Conservation (phyloP, 1,284 basidiomycete species). For the Sanghuangporus weigelae region DNA sequence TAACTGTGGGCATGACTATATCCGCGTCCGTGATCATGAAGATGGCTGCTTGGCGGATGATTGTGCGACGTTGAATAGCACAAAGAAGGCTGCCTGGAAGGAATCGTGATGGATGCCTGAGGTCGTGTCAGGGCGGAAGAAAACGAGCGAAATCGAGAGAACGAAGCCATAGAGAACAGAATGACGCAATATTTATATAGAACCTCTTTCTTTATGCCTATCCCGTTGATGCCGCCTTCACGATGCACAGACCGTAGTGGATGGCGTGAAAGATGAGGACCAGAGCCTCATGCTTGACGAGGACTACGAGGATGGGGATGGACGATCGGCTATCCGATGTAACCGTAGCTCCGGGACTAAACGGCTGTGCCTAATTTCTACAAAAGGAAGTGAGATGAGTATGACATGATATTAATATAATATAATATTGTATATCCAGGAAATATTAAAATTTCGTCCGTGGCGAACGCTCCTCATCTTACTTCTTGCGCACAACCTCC, state of each 20-base stretch:
- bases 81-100: not conserved
- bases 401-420: not conserved
- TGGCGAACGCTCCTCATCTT: not conserved
- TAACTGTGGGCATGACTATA: not conserved
- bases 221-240: not conserved
- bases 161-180: not conserved
- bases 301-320: no score
- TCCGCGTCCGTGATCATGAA: not conserved
- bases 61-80: not conserved
- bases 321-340: no score
- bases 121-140: not conserved
- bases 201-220: not conserved
- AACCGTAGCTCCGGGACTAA: no score
- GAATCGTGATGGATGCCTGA: not conserved
- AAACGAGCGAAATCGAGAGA: not conserved
- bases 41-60: not conserved
- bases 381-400: no score
- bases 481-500: not conserved
- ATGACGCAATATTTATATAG: not conserved
- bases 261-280: not conserved
- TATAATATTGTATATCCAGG: not conserved
- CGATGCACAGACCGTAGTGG: not conserved
- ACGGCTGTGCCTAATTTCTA: no score
- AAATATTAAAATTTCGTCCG: constrained; percentile 6
- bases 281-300: not conserved